Conservation (phyloP, 139 green algal species). For the Choricystis sp. region DNA sequence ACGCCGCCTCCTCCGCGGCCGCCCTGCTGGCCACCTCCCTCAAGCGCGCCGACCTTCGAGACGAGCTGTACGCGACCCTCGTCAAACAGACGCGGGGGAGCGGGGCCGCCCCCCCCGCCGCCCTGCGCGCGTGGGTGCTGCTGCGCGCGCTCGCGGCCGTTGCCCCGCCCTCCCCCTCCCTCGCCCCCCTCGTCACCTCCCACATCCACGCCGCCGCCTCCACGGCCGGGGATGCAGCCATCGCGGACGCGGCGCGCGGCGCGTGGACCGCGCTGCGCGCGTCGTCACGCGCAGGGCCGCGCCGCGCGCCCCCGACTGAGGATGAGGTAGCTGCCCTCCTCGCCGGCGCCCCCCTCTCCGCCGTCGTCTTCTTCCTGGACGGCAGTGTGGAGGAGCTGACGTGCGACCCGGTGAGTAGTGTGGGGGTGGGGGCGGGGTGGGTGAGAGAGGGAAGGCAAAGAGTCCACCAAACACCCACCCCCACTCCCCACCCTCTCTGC, state of each 20-base stretch:
- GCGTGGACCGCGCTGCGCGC: constrained; percentile 5
- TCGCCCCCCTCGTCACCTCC: constrained; percentile 71
- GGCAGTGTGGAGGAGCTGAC: constrained; percentile 61
- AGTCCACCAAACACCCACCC: too few relatives aligned
- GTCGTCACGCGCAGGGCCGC: constrained; percentile 58
- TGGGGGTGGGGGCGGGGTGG: constrained; percentile 46
- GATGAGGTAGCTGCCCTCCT: not conserved
- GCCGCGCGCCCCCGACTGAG: not conserved
- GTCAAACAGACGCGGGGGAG: constrained; percentile 84
- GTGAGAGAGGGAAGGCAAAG: constrained; percentile 27
- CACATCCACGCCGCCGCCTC: constrained; percentile 34
- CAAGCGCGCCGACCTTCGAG: constrained; percentile 73
- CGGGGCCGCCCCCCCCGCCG: constrained; percentile 16
- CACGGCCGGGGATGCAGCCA: constrained; percentile 3
- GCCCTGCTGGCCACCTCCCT: constrained; percentile 48
- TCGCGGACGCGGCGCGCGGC: not conserved
- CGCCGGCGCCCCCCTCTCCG: constrained; percentile 11
- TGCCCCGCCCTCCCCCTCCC: constrained; percentile 80
- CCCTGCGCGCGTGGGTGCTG: constrained; percentile 75
- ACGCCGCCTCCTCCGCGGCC: constrained; percentile 81
- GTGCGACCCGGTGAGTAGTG: constrained; percentile 94
- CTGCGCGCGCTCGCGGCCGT: constrained; percentile 61
- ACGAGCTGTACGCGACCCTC: constrained; percentile 81
- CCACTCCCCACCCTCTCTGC: too few relatives aligned
- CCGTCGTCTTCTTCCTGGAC: constrained; percentile 70